Percentiles rank a stretch among this genome's conserved stretches.
phyloP scores from a whole-genome alignment of 164 flowering plant species.

The Magnolia changhungtana region DNA sequence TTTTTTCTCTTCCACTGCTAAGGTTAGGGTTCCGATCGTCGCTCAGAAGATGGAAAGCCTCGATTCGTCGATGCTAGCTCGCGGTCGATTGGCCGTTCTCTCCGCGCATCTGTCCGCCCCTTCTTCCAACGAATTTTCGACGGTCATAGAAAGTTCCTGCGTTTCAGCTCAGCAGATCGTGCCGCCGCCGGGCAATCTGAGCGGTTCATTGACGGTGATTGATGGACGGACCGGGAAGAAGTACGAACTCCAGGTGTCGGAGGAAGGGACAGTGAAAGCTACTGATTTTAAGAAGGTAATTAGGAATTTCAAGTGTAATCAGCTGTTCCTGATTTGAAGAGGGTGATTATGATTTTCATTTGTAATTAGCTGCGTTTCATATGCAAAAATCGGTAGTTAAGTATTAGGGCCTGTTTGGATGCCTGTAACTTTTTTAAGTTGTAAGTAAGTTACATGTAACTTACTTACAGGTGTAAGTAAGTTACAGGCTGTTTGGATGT shows the following conservation, averaged over 20 bases:
- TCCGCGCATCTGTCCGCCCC: no score
- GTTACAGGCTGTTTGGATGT: no score
- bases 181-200: constrained; percentile 56
- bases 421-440: no score
- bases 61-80: constrained; percentile 23
- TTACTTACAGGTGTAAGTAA: no score
- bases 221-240: constrained; percentile 81
- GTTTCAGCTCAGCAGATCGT: constrained; percentile 44
- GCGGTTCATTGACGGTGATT: constrained; percentile 54
- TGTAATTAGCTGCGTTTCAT: no score
- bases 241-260: constrained; percentile 65
- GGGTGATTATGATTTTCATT: no score
- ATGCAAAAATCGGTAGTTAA: no score
- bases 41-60: neutral
- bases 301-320: neutral
- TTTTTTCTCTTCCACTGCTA: no score
- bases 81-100: constrained; percentile 56
- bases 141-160: constrained; percentile 36
- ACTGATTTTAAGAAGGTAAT: constrained; percentile 84
- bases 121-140: neutral
- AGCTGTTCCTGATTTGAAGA: neutral
- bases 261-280: constrained; percentile 81
- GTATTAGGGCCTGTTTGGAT: no score
- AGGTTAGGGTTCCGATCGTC: neutral
- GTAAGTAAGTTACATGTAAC: no score